These are phyloP conservation scores for Mesembryanthemum crystallinum DNA, from an alignment of 148 eudicot genomes.

Conservation along the genomic window DNA sequence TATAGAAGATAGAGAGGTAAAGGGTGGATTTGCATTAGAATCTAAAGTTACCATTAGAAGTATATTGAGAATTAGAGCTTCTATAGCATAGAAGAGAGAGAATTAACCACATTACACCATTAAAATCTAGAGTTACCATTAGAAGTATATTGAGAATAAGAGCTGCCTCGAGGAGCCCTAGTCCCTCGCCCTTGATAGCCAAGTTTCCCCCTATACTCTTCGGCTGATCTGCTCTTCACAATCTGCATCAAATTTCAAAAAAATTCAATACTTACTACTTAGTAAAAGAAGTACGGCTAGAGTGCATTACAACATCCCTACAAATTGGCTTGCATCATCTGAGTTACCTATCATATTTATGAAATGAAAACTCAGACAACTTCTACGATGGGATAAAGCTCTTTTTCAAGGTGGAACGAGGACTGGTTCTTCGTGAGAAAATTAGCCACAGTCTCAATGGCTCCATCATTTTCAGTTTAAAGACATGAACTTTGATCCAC, in stretches of 20 bases:
- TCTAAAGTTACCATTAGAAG: too few species aligned
- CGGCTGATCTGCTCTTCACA: slow-evolving; percentile 32
- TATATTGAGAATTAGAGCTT: too few species aligned
- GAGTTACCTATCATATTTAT: background rate
- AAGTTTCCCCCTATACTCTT: slow-evolving; percentile 35
- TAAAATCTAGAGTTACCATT: slow-evolving; percentile 25
- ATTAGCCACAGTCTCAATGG: background rate
- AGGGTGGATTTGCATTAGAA: too few species aligned
- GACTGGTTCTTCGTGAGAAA: background rate
- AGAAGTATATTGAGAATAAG: slow-evolving; percentile 29
- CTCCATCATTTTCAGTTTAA: background rate
- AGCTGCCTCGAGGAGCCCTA: slow-evolving; percentile 31
- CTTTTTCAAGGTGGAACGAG: background rate
- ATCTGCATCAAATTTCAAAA: slow-evolving; percentile 20
- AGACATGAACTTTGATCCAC: background rate
- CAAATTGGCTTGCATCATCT: background rate
- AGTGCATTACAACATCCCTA: background rate
- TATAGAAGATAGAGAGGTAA: background rate
- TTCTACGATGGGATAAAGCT: background rate
- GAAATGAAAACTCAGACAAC: background rate
- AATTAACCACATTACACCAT: slow-evolving; percentile 4
- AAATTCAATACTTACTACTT: background rate
- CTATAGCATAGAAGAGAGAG: background rate
- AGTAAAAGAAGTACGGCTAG: background rate
- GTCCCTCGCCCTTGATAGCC: slow-evolving; percentile 35